Evolutionary conservation across 2,329 filamentous ascomycete species (phyloP), one percentile per base, ranked within the genome.

Genomic region (Aulographum hederae): DNA sequence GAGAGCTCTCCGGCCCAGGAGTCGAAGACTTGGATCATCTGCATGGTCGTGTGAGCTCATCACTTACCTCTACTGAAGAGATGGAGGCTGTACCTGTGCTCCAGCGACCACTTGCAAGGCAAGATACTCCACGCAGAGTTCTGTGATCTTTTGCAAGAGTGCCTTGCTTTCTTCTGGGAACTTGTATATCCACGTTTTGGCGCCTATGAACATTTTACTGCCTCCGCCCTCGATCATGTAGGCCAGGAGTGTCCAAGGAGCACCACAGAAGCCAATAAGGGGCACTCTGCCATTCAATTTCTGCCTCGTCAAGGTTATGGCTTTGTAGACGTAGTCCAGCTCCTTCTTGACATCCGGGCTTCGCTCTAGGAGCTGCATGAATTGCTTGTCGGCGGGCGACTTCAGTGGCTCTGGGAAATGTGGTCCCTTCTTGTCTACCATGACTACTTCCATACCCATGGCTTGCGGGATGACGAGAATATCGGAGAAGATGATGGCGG

Each of bases 221-320:
- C 89, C 89, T 30, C 89, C 89, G 12, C 89, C 89, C 57, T 98
- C 89, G 13, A 95, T 82, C 89, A 98, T 98, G 61, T 98, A 98
- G 61, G 86, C 93, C 47, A 98, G 68, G 37, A 98, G 57, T 2
- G 89, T 98, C 82, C 89, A 98, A 1, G 89, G 89, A 5, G 89
- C 85, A 33, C 89, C 89, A 46, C 85, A 94, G 61, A 98, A 98
- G 21, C 89, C 89, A 50, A 93, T 91, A 41, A 98, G 58, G 4
- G 89, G 89, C 19, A 98, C 89, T 28, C 84, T 67, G 1, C 89
- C 89, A 30, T 74, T 66, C 32, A 98, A 60, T 63, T 93, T 94
- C 52, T 80, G 67, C 42, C 89, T 67, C 17, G 89, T 95, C 46
- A 94, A 54, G 1, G 84, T 91, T 40, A 98, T 91, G 13, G 86